Conservation (phyloP, 805 yeast species). For the Tetrapisispora nanseiensis region DNA sequence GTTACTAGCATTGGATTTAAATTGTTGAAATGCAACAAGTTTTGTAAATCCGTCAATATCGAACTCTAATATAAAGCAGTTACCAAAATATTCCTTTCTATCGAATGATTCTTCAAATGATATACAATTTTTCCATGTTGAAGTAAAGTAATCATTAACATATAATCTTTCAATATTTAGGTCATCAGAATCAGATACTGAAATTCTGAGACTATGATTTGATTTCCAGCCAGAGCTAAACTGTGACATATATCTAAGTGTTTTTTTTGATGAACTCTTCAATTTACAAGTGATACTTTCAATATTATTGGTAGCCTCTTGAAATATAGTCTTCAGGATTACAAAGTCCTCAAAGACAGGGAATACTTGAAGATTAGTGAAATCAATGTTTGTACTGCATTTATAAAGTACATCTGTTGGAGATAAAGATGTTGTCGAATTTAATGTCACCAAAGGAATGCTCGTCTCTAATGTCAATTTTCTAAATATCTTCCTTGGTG, state of each 20-base stretch:
- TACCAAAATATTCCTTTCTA: constrained; percentile 63
- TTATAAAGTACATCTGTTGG: constrained; percentile 51
- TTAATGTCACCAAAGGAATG: constrained; percentile 56
- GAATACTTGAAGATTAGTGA: constrained; percentile 60
- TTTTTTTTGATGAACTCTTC: constrained; percentile 61
- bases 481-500: constrained; percentile 38
- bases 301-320: constrained; percentile 36
- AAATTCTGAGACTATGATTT: constrained; percentile 16
- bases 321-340: constrained; percentile 62
- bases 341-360: constrained; percentile 71
- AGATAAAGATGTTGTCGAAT: constrained; percentile 34
- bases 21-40: constrained; percentile 72
- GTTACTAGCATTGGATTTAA: constrained; percentile 26
- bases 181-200: constrained; percentile 15
- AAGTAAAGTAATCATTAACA: constrained; percentile 76
- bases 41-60: constrained; percentile 56
- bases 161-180: constrained; percentile 47
- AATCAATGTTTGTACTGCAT: constrained; percentile 49
- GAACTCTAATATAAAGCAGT: constrained; percentile 71
- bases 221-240: constrained; percentile 34
- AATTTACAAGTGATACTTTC: constrained; percentile 49
- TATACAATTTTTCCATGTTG: constrained; percentile 80
- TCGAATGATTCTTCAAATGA: constrained; percentile 61
- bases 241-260: constrained; percentile 33
- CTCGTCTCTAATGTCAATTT: constrained; percentile 30